Evolutionary conservation across 257 asterid genomes (phyloP).

Genomic region (Handroanthus guayacan): DNA sequence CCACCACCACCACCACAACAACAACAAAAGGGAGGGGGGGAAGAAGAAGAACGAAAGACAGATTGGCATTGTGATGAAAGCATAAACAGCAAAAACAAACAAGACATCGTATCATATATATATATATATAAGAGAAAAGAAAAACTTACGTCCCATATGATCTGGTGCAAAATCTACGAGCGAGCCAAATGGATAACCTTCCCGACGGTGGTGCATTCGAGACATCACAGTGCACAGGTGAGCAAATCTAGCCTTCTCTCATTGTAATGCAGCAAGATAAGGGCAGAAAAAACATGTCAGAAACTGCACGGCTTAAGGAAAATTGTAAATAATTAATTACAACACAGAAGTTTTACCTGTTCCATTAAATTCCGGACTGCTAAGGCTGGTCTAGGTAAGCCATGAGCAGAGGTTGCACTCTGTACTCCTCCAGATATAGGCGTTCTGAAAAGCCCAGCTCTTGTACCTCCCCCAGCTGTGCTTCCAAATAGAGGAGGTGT

Average conservation of each 20-base stretch:
- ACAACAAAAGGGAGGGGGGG: no score
- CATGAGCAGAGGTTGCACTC: constrained; percentile 97
- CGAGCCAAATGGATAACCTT: constrained; percentile 98
- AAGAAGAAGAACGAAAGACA: not conserved
- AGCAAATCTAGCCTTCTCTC: constrained; percentile 93
- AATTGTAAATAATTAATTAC: constrained; percentile 1
- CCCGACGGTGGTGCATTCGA: constrained; percentile 94
- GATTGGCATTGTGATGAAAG: constrained; percentile 12
- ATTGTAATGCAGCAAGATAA: constrained; percentile 29
- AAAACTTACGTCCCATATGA: constrained; percentile 74
- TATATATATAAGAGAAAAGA: constrained; percentile 7
- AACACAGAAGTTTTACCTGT: constrained; percentile 58
- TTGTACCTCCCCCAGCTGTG: constrained; percentile 70
- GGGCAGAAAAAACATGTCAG: constrained; percentile 32
- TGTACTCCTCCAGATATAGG: constrained; percentile 99
- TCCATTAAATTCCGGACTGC: constrained; percentile 99
- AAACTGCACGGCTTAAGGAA: not conserved
- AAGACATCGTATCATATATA: constrained; percentile 11
- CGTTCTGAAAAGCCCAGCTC: constrained; percentile 96
- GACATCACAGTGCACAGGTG: constrained; percentile 97
- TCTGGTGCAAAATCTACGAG: constrained; percentile 97
- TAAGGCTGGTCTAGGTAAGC: constrained; percentile 91
- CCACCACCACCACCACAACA: no score
- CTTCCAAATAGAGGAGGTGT: constrained; percentile 56
- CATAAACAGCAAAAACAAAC: not conserved